Evolutionary conservation across 305 asterid genomes (phyloP).

Genomic region (Rubia tinctorum): DNA sequence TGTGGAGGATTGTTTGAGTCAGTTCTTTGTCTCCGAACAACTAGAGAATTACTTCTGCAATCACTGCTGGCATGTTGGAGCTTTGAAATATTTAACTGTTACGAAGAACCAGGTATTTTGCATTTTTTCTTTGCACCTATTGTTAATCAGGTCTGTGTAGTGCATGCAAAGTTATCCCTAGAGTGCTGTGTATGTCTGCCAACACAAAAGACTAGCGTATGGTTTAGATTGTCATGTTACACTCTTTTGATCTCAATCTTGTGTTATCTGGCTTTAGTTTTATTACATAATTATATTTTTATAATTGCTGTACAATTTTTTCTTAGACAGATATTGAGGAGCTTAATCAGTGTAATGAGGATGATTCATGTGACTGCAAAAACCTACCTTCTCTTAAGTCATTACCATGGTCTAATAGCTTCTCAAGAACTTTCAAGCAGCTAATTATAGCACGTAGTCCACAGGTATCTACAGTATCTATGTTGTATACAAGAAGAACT

Average conservation of each 20-base stretch:
- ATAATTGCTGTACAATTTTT: constrained; percentile 22
- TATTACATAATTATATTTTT: constrained; percentile 2
- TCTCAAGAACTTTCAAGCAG: constrained; percentile 72
- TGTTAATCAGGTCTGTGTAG: not conserved
- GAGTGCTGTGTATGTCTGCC: not conserved
- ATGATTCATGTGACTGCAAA: constrained; percentile 81
- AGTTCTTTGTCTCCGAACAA: constrained; percentile 61
- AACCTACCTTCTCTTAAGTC: constrained; percentile 46
- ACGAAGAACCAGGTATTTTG: constrained; percentile 51
- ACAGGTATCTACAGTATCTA: constrained; percentile 40
- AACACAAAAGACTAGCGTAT: not conserved
- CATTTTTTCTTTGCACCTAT: not conserved
- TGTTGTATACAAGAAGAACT: constrained; percentile 8
- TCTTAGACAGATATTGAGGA: constrained; percentile 59
- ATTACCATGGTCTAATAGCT: constrained; percentile 78
- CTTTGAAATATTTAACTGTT: constrained; percentile 48
- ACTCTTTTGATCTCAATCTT: not conserved
- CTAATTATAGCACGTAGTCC: constrained; percentile 64
- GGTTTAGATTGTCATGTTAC: not conserved
- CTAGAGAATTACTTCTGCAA: constrained; percentile 72
- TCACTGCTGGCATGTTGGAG: constrained; percentile 91
- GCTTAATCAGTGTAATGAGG: constrained; percentile 49
- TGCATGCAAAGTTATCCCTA: not conserved
- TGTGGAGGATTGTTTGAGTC: constrained; percentile 65
- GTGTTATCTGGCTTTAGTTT: not conserved